These are phyloP conservation scores for Sporisorium sorghi DNA, from an alignment of 1,284 basidiomycete genomes.

Conservation along the genomic window DNA sequence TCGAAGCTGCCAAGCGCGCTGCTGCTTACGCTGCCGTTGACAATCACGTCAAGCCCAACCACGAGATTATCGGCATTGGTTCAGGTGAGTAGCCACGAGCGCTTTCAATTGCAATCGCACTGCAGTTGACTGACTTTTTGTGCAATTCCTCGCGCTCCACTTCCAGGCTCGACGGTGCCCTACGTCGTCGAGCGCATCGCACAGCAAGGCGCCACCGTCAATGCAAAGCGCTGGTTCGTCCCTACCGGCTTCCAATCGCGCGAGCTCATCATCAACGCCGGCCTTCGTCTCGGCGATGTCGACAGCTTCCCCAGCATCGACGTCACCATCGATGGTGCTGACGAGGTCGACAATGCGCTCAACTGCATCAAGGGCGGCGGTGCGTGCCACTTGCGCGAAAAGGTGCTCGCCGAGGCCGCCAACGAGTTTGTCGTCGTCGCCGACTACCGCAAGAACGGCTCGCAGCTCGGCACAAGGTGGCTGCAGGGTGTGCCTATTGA, in stretches of 20 bases:
- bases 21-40: constrained; percentile 97
- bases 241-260: constrained; percentile 88
- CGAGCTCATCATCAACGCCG: constrained; percentile 86
- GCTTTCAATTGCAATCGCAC: not conserved
- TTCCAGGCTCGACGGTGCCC: constrained; percentile 87
- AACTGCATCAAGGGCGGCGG: constrained; percentile 99
- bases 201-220: constrained; percentile 81
- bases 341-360: constrained; percentile 88
- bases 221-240: constrained; percentile 73
- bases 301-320: constrained; percentile 80
- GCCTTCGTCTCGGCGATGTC: constrained; percentile 86
- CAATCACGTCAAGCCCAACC: constrained; percentile 82
- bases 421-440: constrained; percentile 89
- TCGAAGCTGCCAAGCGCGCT: constrained; percentile 79
- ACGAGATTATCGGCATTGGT: constrained; percentile 77
- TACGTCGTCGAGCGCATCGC: constrained; percentile 96
- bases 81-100: constrained; percentile 59
- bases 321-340: constrained; percentile 96
- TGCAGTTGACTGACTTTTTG: not conserved
- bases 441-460: constrained; percentile 85
- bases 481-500: constrained; percentile 91
- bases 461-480: constrained; percentile 85
- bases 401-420: constrained; percentile 94
- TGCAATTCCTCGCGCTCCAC: not conserved
- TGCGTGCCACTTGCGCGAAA: constrained; percentile 95